These are phyloP conservation scores for Monilinia polystroma DNA, from an alignment of 2,329 filamentous ascomycete genomes.

Conservation along the genomic window DNA sequence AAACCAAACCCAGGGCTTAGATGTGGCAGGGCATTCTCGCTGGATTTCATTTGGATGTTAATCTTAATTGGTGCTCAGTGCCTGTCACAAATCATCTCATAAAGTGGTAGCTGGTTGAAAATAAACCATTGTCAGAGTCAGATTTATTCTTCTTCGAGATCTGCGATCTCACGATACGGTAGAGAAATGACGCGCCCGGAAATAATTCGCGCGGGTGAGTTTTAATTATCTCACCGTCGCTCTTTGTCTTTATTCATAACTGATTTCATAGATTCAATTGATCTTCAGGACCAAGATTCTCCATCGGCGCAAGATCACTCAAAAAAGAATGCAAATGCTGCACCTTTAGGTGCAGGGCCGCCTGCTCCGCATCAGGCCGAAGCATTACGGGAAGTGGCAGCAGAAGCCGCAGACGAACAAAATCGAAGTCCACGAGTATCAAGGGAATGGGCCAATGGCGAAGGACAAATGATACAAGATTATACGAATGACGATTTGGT, in stretches of 20 bases:
- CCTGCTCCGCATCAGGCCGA: conserved; percentile 72
- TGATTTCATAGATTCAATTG: conserved; percentile 74
- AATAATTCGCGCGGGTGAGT: conserved; percentile 55
- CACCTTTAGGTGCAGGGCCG: conserved; percentile 49
- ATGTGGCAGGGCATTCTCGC: conserved; percentile 22
- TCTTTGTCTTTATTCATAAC: conserved; percentile 12
- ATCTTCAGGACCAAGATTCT: conserved; percentile 80
- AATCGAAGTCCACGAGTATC: conserved; percentile 62
- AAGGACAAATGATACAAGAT: conserved; percentile 34
- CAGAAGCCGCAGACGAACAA: conserved; percentile 74
- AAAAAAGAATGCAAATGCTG: conserved; percentile 52
- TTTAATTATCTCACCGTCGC: conserved; percentile 20
- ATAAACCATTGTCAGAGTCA: conserved; percentile 2
- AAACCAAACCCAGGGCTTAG: conserved; percentile 2
- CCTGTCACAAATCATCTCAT: conserved; percentile 19
- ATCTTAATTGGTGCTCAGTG: conserved; percentile 23
- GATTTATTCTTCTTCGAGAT: conserved; percentile 16
- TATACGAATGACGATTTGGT: conserved; percentile 48
- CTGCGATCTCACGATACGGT: conserved; percentile 9
- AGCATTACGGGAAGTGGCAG: conserved; percentile 74
- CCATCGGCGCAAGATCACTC: conserved; percentile 84
- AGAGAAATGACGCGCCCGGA: conserved; percentile 52
- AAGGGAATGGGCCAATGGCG: conserved; percentile 48
- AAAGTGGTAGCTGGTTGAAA: conserved; percentile 14
- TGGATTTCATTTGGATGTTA: conserved; percentile 24